These are phyloP conservation scores for Plectosphaerella cucumerina DNA, from an alignment of 2,329 filamentous ascomycete species.

Conservation along the genomic window DNA sequence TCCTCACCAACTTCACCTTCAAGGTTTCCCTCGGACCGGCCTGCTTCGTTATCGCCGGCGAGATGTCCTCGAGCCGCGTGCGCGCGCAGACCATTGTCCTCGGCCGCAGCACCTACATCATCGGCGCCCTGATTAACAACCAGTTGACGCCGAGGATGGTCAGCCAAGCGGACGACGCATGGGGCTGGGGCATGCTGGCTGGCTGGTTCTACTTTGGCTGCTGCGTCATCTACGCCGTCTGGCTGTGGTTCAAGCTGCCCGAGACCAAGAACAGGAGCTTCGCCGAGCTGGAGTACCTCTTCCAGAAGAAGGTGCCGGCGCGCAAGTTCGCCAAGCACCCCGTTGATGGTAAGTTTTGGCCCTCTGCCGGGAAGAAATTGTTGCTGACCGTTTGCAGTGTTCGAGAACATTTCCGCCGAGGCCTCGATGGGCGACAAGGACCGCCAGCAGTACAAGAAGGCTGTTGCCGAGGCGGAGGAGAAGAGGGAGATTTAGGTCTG, in stretches of 20 bases:
- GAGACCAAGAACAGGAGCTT: slow-evolving; percentile 41
- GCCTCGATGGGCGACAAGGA: neutral
- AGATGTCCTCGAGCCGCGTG: slow-evolving; percentile 38
- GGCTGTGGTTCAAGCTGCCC: slow-evolving; percentile 38
- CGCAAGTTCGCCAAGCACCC: slow-evolving; percentile 22
- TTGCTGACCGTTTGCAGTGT: slow-evolving; percentile 2
- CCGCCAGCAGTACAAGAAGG: neutral
- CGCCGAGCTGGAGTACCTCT: slow-evolving; percentile 45
- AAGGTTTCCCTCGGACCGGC: slow-evolving; percentile 40
- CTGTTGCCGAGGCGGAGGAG: neutral
- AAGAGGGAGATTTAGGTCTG: neutral
- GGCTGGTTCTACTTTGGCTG: slow-evolving; percentile 30
- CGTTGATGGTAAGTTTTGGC: slow-evolving; percentile 1
- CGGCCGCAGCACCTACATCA: slow-evolving; percentile 36
- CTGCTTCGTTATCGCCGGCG: slow-evolving; percentile 38
- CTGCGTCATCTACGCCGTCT: slow-evolving; percentile 35
- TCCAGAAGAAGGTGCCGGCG: slow-evolving; percentile 29
- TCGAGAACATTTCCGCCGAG: slow-evolving; percentile 7
- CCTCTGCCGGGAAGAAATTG: neutral
- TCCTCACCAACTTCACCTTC: slow-evolving; percentile 36
- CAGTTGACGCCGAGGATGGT: slow-evolving; percentile 32
- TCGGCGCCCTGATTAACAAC: slow-evolving; percentile 33
- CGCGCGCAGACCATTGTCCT: slow-evolving; percentile 41
- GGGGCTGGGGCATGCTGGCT: slow-evolving; percentile 33
- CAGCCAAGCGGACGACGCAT: slow-evolving; percentile 18